A percentile compares a stretch with the other conserved stretches of the same genome.
Conservation (phyloP, 1,284 basidiomycete genomes). For the Melampsora americana region DNA sequence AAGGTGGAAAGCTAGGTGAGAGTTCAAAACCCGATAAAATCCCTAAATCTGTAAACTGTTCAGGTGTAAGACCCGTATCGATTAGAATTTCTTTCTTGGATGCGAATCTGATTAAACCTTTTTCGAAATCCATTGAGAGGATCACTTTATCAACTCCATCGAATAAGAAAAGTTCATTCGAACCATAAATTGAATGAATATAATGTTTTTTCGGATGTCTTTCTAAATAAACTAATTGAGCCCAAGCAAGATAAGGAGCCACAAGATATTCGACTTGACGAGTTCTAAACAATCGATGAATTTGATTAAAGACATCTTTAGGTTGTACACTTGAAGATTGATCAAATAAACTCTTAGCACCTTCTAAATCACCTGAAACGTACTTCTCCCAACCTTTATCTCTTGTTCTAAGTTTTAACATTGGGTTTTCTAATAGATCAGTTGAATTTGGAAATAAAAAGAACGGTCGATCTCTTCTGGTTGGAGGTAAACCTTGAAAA, state of each 20-base stretch:
- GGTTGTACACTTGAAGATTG: conserved; percentile 40
- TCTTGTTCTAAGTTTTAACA: conserved; percentile 42
- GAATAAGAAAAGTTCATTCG: conserved; percentile 85
- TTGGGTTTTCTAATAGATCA: conserved; percentile 36
- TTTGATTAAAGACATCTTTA: conserved; percentile 80
- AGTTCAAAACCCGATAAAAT: conserved; percentile 88
- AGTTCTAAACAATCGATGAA: conserved; percentile 88
- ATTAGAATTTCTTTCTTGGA: conserved; percentile 73
- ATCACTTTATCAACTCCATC: conserved; percentile 83
- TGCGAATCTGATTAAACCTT: conserved; percentile 71
- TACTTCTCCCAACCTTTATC: conserved; percentile 45
- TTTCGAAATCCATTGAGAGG: conserved; percentile 64
- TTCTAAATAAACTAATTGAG: conserved; percentile 92
- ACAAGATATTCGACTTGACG: conserved; percentile 93
- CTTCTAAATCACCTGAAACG: conserved; percentile 43
- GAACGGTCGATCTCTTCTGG: conserved; percentile 43
- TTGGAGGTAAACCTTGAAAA: conserved; percentile 72
- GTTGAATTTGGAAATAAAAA: conserved; percentile 41
- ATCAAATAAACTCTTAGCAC: conserved; percentile 39
- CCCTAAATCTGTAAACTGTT: conserved; percentile 91
- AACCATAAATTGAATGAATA: conserved; percentile 88
- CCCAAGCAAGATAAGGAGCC: conserved; percentile 89
- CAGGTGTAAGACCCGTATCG: conserved; percentile 74
- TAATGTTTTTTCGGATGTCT: conserved; percentile 81
- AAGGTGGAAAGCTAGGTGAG: conserved; percentile 72